Conservation (phyloP, 2,329 filamentous ascomycete genomes). For the Colletotrichum spinosum region DNA sequence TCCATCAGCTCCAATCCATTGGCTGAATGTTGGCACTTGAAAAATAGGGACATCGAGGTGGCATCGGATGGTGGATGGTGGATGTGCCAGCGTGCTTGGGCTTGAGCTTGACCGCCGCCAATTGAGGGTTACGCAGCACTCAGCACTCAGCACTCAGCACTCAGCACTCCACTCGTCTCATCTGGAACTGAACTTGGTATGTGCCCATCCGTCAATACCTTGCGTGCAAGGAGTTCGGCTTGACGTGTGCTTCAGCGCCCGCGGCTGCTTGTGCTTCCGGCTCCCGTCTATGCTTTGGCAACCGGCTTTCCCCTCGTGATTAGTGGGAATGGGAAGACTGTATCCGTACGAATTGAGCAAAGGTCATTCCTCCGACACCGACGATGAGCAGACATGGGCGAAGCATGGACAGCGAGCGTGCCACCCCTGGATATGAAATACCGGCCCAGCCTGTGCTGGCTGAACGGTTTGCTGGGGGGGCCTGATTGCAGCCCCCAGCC, state of each 20-base stretch:
- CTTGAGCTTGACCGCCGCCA: no score
- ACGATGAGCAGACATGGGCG: slow-evolving; percentile 11
- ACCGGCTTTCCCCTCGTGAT: slow-evolving; percentile 2
- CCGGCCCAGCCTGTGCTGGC: slow-evolving; percentile 9
- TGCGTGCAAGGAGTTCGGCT: no score
- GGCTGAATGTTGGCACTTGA: neutral
- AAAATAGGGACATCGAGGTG: no score
- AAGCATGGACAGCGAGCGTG: slow-evolving; percentile 10
- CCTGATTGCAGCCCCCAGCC: slow-evolving; percentile 5
- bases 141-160: no score
- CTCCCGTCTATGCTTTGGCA: slow-evolving; percentile 26
- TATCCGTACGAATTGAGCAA: no score
- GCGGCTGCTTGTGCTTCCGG: slow-evolving; percentile 21
- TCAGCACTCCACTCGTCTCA: no score
- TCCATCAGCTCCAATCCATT: neutral
- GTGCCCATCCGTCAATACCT: neutral
- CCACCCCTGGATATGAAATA: slow-evolving; percentile 8
- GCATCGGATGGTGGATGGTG: neutral
- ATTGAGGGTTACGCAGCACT: no score
- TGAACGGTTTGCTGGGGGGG: slow-evolving; percentile 7
- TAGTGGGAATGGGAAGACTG: slow-evolving; percentile 14
- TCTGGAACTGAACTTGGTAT: neutral
- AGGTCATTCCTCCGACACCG: slow-evolving; percentile 15
- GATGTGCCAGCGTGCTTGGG: no score
- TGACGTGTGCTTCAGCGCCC: slow-evolving; percentile 8